Evolutionary conservation across 1,284 basidiomycete species (phyloP), one percentile per base, ranked within the genome.

Genomic region (Ustilago bromivora): DNA sequence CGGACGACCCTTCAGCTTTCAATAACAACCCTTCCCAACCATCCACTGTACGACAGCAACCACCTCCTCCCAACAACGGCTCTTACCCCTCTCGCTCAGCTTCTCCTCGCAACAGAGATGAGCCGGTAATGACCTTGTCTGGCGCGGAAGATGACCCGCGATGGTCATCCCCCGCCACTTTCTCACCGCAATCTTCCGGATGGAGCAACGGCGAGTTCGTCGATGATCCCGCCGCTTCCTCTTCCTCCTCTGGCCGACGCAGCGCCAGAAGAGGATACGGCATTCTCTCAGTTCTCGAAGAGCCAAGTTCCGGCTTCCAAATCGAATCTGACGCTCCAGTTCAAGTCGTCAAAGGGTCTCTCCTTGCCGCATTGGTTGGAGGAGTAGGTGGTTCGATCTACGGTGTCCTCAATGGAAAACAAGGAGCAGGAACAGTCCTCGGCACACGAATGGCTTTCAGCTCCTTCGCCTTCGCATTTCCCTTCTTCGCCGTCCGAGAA

Each of bases 401-500:
- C 43, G 76, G 76, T 47, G 63, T 69, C 1, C 62, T 76, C 4
- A 52, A 49, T n/a, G 72, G 76, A 0, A 56, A 65, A 36, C 73
- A 68, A 41, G 76, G 76, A 4, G 76, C 69, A 28, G 72, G 69
- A 1, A 75, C 69, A 2, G 62, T 78, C 2, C 40, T 76, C 3
- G 76, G 66, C 13, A 66, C 60, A 15, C 34, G 72, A 7, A 78
- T 70, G 68, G 72, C 63, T 1, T 64, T 78, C 54, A 68, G 56
- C 58, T 59, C 66, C 1, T 78, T 78, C 38, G 72, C 69, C 1
- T 72, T 78, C 53, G 72, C 61, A 0, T 78, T 78, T 54, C 76
- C 76, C 6, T 78, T 78, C 66, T 78, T 78, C 36, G 76, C 76
- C 4, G 65, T 78, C 1, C 55, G 76, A 12, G 76, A 78, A 54